Conservation (phyloP, 345 rosid genomes). For the Citrus hindsii region DNA sequence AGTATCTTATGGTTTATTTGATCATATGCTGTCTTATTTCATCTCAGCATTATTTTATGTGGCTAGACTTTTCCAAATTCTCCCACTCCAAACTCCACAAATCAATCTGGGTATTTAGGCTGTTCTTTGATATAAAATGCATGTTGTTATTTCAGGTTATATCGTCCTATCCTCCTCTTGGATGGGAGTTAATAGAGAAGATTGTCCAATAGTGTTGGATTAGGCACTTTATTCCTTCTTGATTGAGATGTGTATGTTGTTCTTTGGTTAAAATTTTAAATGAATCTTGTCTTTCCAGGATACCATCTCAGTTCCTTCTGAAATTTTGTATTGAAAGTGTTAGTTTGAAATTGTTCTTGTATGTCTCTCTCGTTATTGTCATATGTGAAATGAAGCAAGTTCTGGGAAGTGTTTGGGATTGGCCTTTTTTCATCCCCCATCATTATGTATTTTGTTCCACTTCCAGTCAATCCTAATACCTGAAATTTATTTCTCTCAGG, state of each 20-base stretch:
- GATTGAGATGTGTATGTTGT: neutral
- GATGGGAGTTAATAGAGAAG: neutral
- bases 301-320: neutral
- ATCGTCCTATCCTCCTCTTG: neutral
- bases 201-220: too few species aligned
- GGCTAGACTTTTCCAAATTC: neutral
- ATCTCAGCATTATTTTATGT: neutral
- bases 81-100: neutral
- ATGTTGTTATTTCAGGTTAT: neutral
- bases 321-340: neutral
- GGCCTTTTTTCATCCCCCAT: neutral
- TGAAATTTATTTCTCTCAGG: slow-evolving; percentile 29
- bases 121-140: neutral
- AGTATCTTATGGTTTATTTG: neutral
- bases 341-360: neutral
- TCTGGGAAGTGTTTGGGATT: neutral
- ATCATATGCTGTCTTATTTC: neutral
- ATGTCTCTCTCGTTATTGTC: neutral
- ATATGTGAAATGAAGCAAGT: neutral
- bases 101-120: neutral
- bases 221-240: neutral
- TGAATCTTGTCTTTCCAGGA: neutral
- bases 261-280: neutral
- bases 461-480: neutral
- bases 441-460: neutral